Evolutionary conservation across 805 yeast species (phyloP), one percentile per base, ranked within the genome.

Genomic region (Lipomyces sp.): DNA sequence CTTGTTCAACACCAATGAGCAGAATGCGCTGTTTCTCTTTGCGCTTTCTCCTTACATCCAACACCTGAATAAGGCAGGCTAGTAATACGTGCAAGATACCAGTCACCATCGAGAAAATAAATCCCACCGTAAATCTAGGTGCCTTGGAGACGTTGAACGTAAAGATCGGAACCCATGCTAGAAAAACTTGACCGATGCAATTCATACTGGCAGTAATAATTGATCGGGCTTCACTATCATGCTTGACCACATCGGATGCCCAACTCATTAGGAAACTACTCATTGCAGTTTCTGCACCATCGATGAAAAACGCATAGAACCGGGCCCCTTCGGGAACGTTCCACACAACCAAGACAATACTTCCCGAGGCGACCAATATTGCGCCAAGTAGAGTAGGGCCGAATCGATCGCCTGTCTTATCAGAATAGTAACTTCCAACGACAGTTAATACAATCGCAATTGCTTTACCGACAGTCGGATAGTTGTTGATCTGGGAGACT

Each of bases 341-440:
- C 75, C 81, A 88, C 0, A 90, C 84, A 63, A 88, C 80, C 59
- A 87, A 81, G 4, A 88, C 86, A 72, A 91, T 86, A 57, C 89
- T 75, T 0, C 94, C 80, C 74, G 88, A 91, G 70, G 92, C 84
- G 11, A 87, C 85, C 69, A 92, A 78, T 0, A 96, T 89, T 1
- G 93, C 86, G 67, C 86, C 87, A 61, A 92, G 86, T 68, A 93
- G 81, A 70, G 90, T 88, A 5, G 64, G 64, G 2, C 59, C n/a
- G 42, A 61, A 61, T n/a, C 64, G 59, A 39, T 61, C 64, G 6
- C 62, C 62, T n/a, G 64, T 57, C 37, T 61, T 61, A 53, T 61
- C 64, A 1, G 64, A 32, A 32, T 61, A 55, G 51, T 42, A 61
- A 15, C 63, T 39, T 11, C 56, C 58, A n/a, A 15, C 3, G 5